Conservation (phyloP, 768 basidiomycete species). For the Postia placenta region DNA sequence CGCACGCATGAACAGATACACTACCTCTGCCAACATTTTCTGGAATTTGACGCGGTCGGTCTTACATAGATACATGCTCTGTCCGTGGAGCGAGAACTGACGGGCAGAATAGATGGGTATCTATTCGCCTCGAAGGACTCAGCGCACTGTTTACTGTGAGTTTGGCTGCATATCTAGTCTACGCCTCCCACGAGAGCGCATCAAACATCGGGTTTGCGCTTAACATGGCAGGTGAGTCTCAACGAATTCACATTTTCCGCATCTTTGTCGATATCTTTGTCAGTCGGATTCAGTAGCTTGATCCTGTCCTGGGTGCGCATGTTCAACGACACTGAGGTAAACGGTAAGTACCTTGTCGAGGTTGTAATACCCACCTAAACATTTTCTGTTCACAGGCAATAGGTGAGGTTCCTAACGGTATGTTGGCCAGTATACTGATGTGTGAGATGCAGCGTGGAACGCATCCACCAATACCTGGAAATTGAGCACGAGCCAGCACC, state of each 20-base stretch:
- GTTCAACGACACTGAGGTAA: conserved; percentile 40
- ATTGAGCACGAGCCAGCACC: conserved; percentile 46
- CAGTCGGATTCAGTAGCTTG: conserved; percentile 50
- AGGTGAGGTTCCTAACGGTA: conserved; percentile 17
- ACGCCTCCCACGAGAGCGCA: conserved; percentile 34
- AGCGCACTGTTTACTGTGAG: conserved; percentile 43
- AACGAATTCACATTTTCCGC: not conserved
- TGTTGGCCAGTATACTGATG: not conserved
- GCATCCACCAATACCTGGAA: conserved; percentile 45
- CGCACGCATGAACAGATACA: conserved; percentile 42
- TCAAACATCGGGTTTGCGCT: conserved; percentile 35
- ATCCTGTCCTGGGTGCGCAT: conserved; percentile 47
- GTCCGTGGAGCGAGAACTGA: not conserved
- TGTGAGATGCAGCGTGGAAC: conserved; percentile 30
- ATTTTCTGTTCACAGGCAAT: conserved; percentile 21
- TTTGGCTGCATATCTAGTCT: conserved; percentile 52
- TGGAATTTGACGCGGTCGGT: conserved; percentile 37
- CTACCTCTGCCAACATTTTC: conserved; percentile 33
- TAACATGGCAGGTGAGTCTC: conserved; percentile 33
- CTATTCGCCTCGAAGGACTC: conserved; percentile 48
- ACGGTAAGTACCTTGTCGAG: conserved; percentile 25
- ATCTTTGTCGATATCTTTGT: not conserved
- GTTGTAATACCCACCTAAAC: not conserved
- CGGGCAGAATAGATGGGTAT: conserved; percentile 33
- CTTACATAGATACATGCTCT: not conserved